phyloP scores from a whole-genome alignment of 768 basidiomycete genomes.

The Termitomyces eurrhizus region DNA sequence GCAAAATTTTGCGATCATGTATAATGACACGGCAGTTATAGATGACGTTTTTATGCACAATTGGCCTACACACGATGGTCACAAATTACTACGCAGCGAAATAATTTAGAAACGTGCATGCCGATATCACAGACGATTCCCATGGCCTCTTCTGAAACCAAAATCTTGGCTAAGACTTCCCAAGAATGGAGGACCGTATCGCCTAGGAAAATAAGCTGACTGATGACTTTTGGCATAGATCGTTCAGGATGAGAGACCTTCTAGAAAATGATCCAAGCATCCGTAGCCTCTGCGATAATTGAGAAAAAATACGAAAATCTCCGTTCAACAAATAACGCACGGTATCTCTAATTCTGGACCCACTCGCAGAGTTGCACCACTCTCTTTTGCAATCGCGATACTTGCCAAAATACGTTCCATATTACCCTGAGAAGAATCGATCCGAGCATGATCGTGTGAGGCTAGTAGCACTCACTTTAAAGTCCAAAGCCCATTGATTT shows the following conservation, averaged over 20 bases:
- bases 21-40: slow-evolving; percentile 96
- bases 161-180: slow-evolving; percentile 93
- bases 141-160: slow-evolving; percentile 70
- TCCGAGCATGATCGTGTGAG: neutral
- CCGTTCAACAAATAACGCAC: slow-evolving; percentile 31
- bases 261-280: slow-evolving; percentile 95
- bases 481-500: slow-evolving; percentile 97
- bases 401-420: slow-evolving; percentile 86
- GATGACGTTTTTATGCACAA: slow-evolving; percentile 96
- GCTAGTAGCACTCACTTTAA: slow-evolving; percentile 54
- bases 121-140: slow-evolving; percentile 97
- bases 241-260: slow-evolving; percentile 49
- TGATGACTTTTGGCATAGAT: neutral
- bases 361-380: slow-evolving; percentile 87
- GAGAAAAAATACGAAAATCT: neutral
- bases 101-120: slow-evolving; percentile 55
- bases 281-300: slow-evolving; percentile 78
- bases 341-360: slow-evolving; percentile 97
- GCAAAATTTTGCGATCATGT: slow-evolving; percentile 78
- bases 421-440: slow-evolving; percentile 63
- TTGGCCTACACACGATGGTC: slow-evolving; percentile 61
- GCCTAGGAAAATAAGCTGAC: slow-evolving; percentile 42
- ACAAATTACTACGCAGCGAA: neutral
- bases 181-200: slow-evolving; percentile 96
- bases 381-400: slow-evolving; percentile 82